These are phyloP conservation scores for Aureobasidium leucospermi DNA, from an alignment of 2,329 filamentous ascomycete species.

Conservation along the genomic window DNA sequence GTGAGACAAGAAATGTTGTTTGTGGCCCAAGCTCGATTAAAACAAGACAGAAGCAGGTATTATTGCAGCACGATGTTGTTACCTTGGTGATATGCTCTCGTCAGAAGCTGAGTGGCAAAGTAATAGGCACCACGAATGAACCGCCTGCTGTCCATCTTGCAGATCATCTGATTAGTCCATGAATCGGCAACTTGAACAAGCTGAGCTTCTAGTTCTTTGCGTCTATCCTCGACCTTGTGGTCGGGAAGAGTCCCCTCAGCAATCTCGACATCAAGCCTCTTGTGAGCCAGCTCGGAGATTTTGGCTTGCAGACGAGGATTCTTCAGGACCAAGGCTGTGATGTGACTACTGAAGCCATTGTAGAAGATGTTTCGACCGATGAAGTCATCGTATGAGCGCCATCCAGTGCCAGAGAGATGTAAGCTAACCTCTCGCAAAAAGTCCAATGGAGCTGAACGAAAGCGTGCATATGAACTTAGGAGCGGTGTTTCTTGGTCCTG, in stretches of 20 bases:
- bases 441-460: conserved; percentile 63
- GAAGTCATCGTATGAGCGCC: conserved; percentile 86
- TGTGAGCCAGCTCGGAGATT: conserved; percentile 68
- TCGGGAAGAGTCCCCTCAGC: conserved; percentile 57
- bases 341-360: conserved; percentile 80
- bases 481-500: conserved; percentile 52
- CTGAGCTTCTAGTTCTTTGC: conserved; percentile 60
- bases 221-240: conserved; percentile 47
- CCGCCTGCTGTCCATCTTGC: conserved; percentile 92
- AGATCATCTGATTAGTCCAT: conserved; percentile 93
- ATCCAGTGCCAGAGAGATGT: conserved; percentile 87
- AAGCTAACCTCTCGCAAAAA: conserved; percentile 91
- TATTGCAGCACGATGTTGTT: conserved; percentile 12
- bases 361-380: conserved; percentile 94
- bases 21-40: not conserved
- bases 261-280: conserved; percentile 68
- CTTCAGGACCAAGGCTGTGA: conserved; percentile 70
- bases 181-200: conserved; percentile 76
- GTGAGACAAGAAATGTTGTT: no score
- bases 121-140: conserved; percentile 95
- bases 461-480: conserved; percentile 78
- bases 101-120: conserved; percentile 75
- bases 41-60: not conserved
- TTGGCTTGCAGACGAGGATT: conserved; percentile 67
- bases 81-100: conserved; percentile 90